Conservation (phyloP, 2,329 filamentous ascomycete genomes). For the Fusarium sp. region DNA sequence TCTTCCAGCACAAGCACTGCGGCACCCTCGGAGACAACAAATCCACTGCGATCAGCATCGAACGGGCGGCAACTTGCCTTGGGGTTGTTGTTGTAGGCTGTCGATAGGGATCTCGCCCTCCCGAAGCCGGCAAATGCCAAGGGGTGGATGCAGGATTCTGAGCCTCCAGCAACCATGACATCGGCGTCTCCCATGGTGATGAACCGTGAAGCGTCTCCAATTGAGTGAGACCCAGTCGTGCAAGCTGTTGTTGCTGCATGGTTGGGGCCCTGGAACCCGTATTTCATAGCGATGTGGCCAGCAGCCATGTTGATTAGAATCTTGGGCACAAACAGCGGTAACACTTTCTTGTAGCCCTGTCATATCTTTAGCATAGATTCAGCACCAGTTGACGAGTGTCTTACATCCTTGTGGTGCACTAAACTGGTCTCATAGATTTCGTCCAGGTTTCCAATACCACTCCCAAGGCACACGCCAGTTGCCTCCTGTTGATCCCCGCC, state of each 20-base stretch:
- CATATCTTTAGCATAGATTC: slow-evolving; percentile 20
- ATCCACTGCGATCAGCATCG: slow-evolving; percentile 81
- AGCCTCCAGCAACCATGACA: slow-evolving; percentile 95
- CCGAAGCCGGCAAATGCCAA: slow-evolving; percentile 93
- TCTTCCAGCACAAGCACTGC: slow-evolving; percentile 91
- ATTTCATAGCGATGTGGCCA: slow-evolving; percentile 92
- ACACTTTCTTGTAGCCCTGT: slow-evolving; percentile 91
- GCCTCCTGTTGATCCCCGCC: slow-evolving; percentile 72
- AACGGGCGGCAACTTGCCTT: slow-evolving; percentile 84
- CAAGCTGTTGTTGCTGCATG: slow-evolving; percentile 94
- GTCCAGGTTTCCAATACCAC: slow-evolving; percentile 93
- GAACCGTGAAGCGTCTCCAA: slow-evolving; percentile 93
- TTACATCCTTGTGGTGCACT: slow-evolving; percentile 77
- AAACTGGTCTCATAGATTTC: slow-evolving; percentile 88
- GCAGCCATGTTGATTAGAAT: slow-evolving; percentile 95
- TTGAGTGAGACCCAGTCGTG: slow-evolving; percentile 93
- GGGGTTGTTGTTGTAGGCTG: slow-evolving; percentile 79
- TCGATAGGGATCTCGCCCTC: slow-evolving; percentile 85
- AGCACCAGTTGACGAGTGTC: slow-evolving; percentile 41
- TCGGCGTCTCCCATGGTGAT: slow-evolving; percentile 92
- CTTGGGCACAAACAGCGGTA: slow-evolving; percentile 91
- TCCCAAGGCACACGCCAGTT: slow-evolving; percentile 92
- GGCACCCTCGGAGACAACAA: slow-evolving; percentile 93
- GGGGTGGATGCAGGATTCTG: slow-evolving; percentile 96
- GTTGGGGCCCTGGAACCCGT: slow-evolving; percentile 90